Conservation (phyloP, 2,329 filamentous ascomycete genomes). For the Herpotrichia juniperi region DNA sequence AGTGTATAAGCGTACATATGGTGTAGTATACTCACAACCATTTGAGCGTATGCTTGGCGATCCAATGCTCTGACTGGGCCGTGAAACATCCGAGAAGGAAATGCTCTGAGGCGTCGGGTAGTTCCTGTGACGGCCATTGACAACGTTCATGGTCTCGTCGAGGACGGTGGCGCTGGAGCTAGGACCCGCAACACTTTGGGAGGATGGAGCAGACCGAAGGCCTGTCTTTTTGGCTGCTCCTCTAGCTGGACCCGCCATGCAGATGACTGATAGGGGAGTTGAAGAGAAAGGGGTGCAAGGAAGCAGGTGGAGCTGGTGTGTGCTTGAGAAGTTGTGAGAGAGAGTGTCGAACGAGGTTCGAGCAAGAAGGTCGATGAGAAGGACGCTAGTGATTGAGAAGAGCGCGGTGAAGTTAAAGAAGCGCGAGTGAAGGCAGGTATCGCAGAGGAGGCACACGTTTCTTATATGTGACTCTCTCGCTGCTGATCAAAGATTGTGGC, state of each 20-base stretch:
- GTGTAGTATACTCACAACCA: neutral
- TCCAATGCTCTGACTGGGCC: slow-evolving; percentile 12
- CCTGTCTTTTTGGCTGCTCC: neutral
- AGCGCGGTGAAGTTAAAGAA: neutral
- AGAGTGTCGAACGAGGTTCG: too few relatives aligned
- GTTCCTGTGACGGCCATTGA: neutral
- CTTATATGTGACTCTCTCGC: neutral
- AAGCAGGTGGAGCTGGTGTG: too few relatives aligned
- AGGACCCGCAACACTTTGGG: neutral
- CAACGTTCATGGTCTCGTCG: slow-evolving; percentile 7
- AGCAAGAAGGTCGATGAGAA: too few relatives aligned
- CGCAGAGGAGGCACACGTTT: neutral
- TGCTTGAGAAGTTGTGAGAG: too few relatives aligned
- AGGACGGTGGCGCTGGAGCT: slow-evolving; percentile 9
- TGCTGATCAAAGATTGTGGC: neutral
- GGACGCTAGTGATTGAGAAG: neutral
- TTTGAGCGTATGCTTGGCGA: slow-evolving; percentile 1
- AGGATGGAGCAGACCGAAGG: neutral
- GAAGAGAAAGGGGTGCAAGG: too few relatives aligned
- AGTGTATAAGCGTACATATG: neutral
- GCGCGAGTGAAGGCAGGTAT: neutral
- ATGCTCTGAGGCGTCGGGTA: slow-evolving; percentile 1
- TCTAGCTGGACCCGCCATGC: slow-evolving; percentile 14
- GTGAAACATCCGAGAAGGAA: slow-evolving; percentile 10
- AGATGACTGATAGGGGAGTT: neutral